These are phyloP conservation scores for sorghum (Sorghum bicolor) DNA, from an alignment of 176 grass and related monocot species.

Conservation along the genomic window Sorghum_bicolor_NCBIv3 NC_012874.2:9495001-9495500, in stretches of 20 bases:
- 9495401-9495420: neutral
- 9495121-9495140: too few species aligned
- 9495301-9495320: neutral
- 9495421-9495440: neutral
- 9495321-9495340: neutral
- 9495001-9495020: neutral
- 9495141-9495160: too few species aligned
- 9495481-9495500: neutral
- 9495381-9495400: neutral
- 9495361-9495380: neutral
- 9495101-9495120: too few species aligned
- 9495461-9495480: neutral
- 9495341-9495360: neutral
- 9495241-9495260: too few species aligned
- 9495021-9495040: neutral
- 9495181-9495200: too few species aligned
- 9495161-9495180: too few species aligned
- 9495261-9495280: neutral
- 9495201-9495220: too few species aligned
- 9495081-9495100: too few species aligned
- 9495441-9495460: neutral
- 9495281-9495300: neutral
- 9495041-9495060: neutral
- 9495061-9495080: neutral
- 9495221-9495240: too few species aligned